Base-by-base conservation (phyloP, 495 filamentous ascomycete genomes). In the Hypoxylon cercidicola region DNA sequence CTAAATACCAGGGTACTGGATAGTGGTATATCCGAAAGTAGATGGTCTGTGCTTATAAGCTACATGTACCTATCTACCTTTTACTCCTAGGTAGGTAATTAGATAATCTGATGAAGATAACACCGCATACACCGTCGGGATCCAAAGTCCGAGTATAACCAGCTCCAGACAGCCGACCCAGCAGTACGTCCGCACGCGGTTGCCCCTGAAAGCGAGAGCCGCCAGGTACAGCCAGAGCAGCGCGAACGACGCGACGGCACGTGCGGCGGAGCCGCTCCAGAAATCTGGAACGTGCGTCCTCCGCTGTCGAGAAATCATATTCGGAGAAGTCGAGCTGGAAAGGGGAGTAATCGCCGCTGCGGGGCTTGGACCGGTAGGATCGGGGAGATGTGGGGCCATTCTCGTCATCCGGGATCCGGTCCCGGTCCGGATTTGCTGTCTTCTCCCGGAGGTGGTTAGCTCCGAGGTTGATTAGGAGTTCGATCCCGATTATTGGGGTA, bases 181-280 rank as follows among this genome's bases (percentile, higher is more conserved):
- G 19, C 58, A 48, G 30, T 72, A 72, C 5, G 68, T 70, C 19
- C 62, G 25, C 12, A 30, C 15, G 15, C 30, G 41, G 35, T 62
- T 63, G 5, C 64, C 66, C 8, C 69, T 50, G 45, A 69, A 52
- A 0, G 46, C 39, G 12, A 41, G n/a, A 16, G 16, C 15, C 39
- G 39, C 39, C 39, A 41, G 4, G 39, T 64, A 69, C 4, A 71
- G 25, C 74, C 72, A 77, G 4, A 73, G 50, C 5, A 74, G 41
- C 13, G 74, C 18, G 44, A 76, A 76, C 1, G 65, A 66, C 11
- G 74, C 73, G 51, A 76, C 48, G 71, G 58, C 75, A 77, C 5
- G 4, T 8, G 10, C 19, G 50, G 45, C 75, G 75, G 39, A 74
- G 73, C 56, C 73, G 60, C 43, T 67, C 44, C 11, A 48, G 18